Conservation (phyloP, 768 basidiomycete species). For the Boletus rufocinnamomeus region DNA sequence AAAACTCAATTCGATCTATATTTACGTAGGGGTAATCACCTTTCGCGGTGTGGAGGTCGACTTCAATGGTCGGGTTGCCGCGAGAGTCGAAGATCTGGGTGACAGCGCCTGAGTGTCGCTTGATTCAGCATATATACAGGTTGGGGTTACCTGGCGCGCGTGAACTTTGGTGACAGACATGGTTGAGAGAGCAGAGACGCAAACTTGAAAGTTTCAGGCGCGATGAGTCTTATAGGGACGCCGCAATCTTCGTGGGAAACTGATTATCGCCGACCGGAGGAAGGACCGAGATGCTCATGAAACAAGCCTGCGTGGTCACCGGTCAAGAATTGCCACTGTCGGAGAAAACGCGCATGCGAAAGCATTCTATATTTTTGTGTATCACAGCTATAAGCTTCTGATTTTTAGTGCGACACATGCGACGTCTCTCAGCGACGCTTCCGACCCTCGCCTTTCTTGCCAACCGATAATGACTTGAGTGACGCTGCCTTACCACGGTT, state of each 20-base stretch:
- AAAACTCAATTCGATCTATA: conserved; percentile 12
- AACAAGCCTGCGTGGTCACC: conserved; percentile 11
- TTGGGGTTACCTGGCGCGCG: conserved; percentile 78
- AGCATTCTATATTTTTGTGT: conserved; percentile 14
- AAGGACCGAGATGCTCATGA: conserved; percentile 9
- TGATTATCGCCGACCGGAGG: conserved; percentile 34
- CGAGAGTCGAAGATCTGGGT: conserved; percentile 97
- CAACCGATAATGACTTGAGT: conserved; percentile 56
- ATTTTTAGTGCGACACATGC: conserved; percentile 20
- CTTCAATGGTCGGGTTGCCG: conserved; percentile 96
- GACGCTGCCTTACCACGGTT: conserved; percentile 65
- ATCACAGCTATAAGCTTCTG: conserved; percentile 11
- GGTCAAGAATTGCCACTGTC: background rate
- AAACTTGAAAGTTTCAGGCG: conserved; percentile 2
- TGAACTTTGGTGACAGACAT: conserved; percentile 93
- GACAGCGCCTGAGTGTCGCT: conserved; percentile 16
- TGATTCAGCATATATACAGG: conserved; percentile 2
- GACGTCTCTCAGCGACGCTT: conserved; percentile 34
- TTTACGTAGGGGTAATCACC: conserved; percentile 47
- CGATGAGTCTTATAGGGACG: conserved; percentile 27
- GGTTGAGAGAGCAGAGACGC: conserved; percentile 38
- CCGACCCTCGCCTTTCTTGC: conserved; percentile 48
- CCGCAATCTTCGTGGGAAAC: conserved; percentile 33
- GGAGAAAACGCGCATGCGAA: conserved; percentile 7
- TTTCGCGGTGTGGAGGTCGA: conserved; percentile 85